Base-by-base conservation (phyloP, 2,329 filamentous ascomycete species). In the Colletotrichum sp. region DNA sequence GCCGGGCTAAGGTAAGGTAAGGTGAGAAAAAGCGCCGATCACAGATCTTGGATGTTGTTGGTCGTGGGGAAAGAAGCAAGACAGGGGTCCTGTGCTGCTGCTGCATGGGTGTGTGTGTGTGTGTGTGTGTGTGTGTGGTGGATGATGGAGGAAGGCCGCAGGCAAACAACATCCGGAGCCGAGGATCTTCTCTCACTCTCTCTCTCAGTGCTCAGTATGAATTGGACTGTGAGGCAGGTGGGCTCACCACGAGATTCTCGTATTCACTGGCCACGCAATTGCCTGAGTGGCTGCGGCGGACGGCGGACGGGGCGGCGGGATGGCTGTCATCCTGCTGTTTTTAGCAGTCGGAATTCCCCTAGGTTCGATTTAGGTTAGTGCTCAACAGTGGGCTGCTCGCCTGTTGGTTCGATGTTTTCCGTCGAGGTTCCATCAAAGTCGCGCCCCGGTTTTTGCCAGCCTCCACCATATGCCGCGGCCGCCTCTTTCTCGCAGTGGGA, bases 321-420 rank as follows among this genome's bases (percentile, higher is more conserved):
- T 47, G 57, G 57, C 59, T 66, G 62, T 63, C 71, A 58, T 57
- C 61, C 55, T 34, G 16, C 71, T 73, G 68, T 66, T 73, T 71
- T 73, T 71, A 71, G 71, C 62, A 71, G 13, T 18, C 15, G 21
- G 13, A 36, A 51, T 36, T 0, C 16, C 29, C 43, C 57, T 63
- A 69, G 57, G 57, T 11, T 36, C 27, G 5, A n/a, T 69, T 63
- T 4, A 29, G 65, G 47, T 15, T 69, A 66, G 63, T n/a, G 24
- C 34, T 33, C 9, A 57, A 55, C 11, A 38, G 59, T 62, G 59
- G 34, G 59, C 34, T 62, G 59, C 59, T n/a, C 43, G 57, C 29
- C 29, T n/a, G 11, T 47, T 70, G 51, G 62, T 70, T 38, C 47
- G 34, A 51, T 24, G 34, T 33, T 61, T 34, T 61, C 57, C 33